These are phyloP conservation scores for Massariosphaeria phaeospora DNA, from an alignment of 495 filamentous ascomycete genomes.

Conservation along the genomic window DNA sequence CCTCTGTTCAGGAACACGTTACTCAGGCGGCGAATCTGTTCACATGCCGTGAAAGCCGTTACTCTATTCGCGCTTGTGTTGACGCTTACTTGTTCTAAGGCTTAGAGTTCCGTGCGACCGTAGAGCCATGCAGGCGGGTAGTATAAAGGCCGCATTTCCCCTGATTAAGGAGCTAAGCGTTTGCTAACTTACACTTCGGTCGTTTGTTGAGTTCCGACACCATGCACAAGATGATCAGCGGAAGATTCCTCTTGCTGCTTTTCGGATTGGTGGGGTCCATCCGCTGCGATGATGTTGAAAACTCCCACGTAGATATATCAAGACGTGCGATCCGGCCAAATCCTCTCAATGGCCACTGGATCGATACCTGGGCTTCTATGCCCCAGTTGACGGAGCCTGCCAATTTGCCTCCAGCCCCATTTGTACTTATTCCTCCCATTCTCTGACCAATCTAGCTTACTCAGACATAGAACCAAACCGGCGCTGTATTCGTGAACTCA, in stretches of 20 bases:
- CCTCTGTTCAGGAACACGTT: conserved; percentile 1
- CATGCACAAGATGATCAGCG: too few relatives aligned
- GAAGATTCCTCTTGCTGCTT: conserved; percentile 1
- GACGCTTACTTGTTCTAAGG: neutral
- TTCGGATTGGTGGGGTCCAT: neutral
- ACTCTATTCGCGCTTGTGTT: conserved; percentile 16
- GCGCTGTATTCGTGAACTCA: conserved; percentile 47
- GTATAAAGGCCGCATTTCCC: too few relatives aligned
- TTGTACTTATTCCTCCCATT: conserved; percentile 44
- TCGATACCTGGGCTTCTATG: conserved; percentile 62
- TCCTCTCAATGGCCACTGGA: conserved; percentile 50
- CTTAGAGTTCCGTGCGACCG: conserved; percentile 15
- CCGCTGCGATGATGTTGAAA: too few relatives aligned
- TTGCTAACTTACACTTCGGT: too few relatives aligned
- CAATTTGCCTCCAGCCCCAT: conserved; percentile 58
- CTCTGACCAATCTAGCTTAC: neutral
- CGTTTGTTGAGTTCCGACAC: too few relatives aligned
- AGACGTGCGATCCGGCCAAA: conserved; percentile 2
- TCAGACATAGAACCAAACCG: conserved; percentile 36
- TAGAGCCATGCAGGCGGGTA: too few relatives aligned
- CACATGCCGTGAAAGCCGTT: neutral
- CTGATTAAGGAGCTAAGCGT: too few relatives aligned
- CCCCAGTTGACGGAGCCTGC: conserved; percentile 59
- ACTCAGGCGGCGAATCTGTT: neutral
- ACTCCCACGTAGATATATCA: too few relatives aligned